Base-by-base conservation (phyloP, 2,329 filamentous ascomycete species). In the Hansfordia pulvinata region DNA sequence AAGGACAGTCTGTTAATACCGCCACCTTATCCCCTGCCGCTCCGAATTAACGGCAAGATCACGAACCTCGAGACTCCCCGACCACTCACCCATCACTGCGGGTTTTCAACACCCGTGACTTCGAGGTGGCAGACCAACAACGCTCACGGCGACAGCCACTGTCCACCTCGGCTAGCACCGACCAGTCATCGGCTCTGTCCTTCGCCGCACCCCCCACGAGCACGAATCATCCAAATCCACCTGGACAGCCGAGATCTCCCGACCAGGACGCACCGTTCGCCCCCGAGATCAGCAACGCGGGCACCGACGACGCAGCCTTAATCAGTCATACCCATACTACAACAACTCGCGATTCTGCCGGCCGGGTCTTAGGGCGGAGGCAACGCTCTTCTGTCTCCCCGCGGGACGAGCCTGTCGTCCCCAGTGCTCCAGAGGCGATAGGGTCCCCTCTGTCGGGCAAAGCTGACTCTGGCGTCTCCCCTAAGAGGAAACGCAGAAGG, bases 101-200 rank as follows among this genome's bases (percentile, higher is more conserved):
- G 60, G 53, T 54, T 47, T 35, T 17, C 25, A 14, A 19, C 28
- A 20, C 56, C 56, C 64, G 60, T 57, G 58, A 56, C 42, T 41
- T 72, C 73, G 76, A 73, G 66, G 76, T 82, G 77, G 77, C 76
- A 67, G 67, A 78, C 70, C 67, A 72, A 62, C 60, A 47, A 50
- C 59, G 67, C 55, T n/a, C n/a, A n/a, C 59, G 56, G 50, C 53
- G 57, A 34, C 38, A 42, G 51, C 52, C 44, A 40, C 39, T 49
- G 53, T 52, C 56, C 54, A 60, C 69, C 65, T 68, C 65, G 65
- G 60, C 64, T 70, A 61, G 64, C 61, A 58, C 76, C 70, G 76
- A 75, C 73, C 54, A 65, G 62, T 67, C 69, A 64, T 53, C 64
- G 57, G 62, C 58, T 50, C 62, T 68, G 32, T 35, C 25, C 37